Evolutionary conservation across 768 basidiomycete genomes (phyloP).

Genomic region (Hypholoma fasciculare): DNA sequence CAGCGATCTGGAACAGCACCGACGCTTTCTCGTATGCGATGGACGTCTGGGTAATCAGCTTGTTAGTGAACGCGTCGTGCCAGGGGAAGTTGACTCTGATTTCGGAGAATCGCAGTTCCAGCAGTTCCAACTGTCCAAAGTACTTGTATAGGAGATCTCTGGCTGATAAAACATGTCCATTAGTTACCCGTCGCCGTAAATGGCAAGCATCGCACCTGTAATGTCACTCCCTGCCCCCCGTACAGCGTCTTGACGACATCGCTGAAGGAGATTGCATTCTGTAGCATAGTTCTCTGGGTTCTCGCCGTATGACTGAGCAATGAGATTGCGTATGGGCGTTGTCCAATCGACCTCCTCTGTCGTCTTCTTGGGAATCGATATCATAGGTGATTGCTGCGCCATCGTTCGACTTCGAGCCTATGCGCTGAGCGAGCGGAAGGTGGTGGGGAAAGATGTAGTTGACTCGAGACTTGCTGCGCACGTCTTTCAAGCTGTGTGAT

Average conservation of each 20-base stretch:
- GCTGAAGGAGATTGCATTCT: conserved; percentile 83
- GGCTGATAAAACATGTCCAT: not conserved
- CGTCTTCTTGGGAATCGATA: conserved; percentile 90
- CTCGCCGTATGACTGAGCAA: conserved; percentile 93
- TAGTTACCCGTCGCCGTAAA: not conserved
- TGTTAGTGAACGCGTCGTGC: conserved; percentile 95
- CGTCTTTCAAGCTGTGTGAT: not conserved
- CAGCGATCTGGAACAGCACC: conserved; percentile 93
- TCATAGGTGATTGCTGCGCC: conserved; percentile 84
- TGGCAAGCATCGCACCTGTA: conserved; percentile 59
- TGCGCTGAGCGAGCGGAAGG: not conserved
- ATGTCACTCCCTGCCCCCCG: conserved; percentile 94
- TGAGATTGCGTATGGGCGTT: conserved; percentile 78
- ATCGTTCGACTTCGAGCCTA: conserved; percentile 31
- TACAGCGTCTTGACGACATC: conserved; percentile 95
- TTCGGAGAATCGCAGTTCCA: conserved; percentile 96
- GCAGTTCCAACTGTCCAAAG: conserved; percentile 96
- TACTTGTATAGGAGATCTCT: conserved; percentile 87
- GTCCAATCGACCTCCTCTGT: conserved; percentile 98
- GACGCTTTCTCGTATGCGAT: conserved; percentile 99
- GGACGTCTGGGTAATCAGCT: conserved; percentile 91
- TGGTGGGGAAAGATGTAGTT: too few relatives aligned
- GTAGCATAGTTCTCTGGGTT: conserved; percentile 84
- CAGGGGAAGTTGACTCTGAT: conserved; percentile 96
- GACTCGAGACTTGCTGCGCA: too few relatives aligned